Conservation (phyloP, 2,329 filamentous ascomycete species). For the Diplodia sapinea region DNA sequence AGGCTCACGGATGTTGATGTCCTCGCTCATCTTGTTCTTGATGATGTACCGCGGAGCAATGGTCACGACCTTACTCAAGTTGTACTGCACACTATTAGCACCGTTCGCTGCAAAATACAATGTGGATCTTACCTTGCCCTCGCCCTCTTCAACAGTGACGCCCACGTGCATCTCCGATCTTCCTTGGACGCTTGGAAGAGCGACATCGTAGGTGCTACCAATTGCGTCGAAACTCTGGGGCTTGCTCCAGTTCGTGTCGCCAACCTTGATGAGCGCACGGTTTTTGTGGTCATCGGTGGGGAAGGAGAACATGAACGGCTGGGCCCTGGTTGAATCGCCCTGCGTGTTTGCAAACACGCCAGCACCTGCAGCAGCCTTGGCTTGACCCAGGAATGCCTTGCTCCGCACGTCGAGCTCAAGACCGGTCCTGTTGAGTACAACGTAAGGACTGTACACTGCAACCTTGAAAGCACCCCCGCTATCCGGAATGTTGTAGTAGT, state of each 20-base stretch:
- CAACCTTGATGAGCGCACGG: constrained; percentile 83
- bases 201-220: constrained; percentile 87
- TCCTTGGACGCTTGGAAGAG: constrained; percentile 74
- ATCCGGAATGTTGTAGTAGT: constrained; percentile 89
- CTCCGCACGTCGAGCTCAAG: constrained; percentile 85
- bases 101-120: background rate
- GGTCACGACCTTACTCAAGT: constrained; percentile 93
- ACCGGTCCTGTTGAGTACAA: constrained; percentile 94
- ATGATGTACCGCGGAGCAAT: constrained; percentile 90
- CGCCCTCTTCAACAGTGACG: constrained; percentile 84
- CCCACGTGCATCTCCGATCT: constrained; percentile 88
- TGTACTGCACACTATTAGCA: constrained; percentile 63
- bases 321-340: constrained; percentile 67
- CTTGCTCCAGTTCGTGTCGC: constrained; percentile 93
- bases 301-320: constrained; percentile 97
- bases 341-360: constrained; percentile 62
- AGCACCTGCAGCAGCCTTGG: constrained; percentile 83
- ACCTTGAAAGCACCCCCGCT: constrained; percentile 96
- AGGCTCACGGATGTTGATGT: constrained; percentile 87
- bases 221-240: constrained; percentile 98
- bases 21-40: constrained; percentile 89
- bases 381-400: constrained; percentile 85
- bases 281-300: constrained; percentile 88
- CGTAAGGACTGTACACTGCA: constrained; percentile 91
- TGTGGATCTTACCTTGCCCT: constrained; percentile 71